phyloP scores from a whole-genome alignment of 495 filamentous ascomycete genomes.

The Podospora anserina region DNA sequence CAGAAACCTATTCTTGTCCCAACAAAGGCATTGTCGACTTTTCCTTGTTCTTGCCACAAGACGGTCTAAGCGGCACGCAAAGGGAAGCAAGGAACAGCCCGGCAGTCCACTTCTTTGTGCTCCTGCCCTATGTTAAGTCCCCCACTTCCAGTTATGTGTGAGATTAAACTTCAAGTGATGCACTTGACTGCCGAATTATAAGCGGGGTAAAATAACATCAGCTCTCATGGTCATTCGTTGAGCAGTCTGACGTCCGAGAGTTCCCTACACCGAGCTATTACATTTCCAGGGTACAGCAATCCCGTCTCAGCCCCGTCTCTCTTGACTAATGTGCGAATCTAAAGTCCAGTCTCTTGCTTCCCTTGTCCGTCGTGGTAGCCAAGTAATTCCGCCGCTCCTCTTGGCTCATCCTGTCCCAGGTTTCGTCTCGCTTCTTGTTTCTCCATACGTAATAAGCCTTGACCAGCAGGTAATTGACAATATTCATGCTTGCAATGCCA shows the following conservation, averaged over 20 bases:
- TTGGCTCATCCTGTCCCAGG: conserved; percentile 41
- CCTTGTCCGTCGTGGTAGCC: conserved; percentile 36
- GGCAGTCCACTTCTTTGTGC: not conserved
- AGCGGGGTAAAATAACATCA: too few relatives aligned
- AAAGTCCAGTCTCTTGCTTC: conserved; percentile 47
- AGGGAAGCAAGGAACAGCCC: not conserved
- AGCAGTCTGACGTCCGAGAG: too few relatives aligned
- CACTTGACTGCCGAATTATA: too few relatives aligned
- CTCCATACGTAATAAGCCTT: conserved; percentile 46
- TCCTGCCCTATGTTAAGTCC: not conserved
- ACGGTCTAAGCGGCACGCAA: not conserved
- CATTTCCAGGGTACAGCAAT: not conserved
- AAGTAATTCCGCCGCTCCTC: conserved; percentile 41
- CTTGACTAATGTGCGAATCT: conserved; percentile 37
- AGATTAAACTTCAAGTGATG: too few relatives aligned
- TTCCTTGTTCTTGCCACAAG: not conserved
- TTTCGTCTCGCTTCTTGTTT: conserved; percentile 39
- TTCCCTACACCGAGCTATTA: too few relatives aligned
- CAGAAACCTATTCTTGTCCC: not conserved
- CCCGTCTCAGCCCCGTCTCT: not conserved
- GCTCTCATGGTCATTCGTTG: too few relatives aligned
- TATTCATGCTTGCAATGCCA: conserved; percentile 41
- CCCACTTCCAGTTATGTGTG: not conserved
- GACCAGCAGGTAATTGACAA: conserved; percentile 36
- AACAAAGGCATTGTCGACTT: not conserved